Evolutionary conservation across 495 filamentous ascomycete genomes (phyloP), one percentile per base, ranked within the genome.

Genomic region (Neurospora sp.): DNA sequence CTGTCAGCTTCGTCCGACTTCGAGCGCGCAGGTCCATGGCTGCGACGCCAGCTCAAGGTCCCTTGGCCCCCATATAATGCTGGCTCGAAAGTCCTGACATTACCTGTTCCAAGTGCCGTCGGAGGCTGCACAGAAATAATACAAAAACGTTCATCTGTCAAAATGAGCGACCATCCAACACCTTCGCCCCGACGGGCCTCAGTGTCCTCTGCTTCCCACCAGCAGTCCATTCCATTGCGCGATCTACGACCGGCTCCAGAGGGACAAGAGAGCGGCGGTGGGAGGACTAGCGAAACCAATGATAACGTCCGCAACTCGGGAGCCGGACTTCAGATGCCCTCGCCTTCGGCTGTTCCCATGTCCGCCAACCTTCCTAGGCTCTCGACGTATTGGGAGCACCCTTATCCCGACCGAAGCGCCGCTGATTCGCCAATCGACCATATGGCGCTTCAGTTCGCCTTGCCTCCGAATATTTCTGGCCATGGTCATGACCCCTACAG

Each of bases 141-240:
- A 31, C 53, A 35, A 35, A 31, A 35, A 27, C 12, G 12, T 12
- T 22, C 38, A 71, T 53, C 69, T 27, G 53, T 18, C 76, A 75
- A 71, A 70, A 79, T 78, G 78, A 75, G 73, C 71, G 73, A 75
- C 35, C 76, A 78, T 48, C 37, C 75, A 69, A 70, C 79, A 69
- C 70, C 78, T 65, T 76, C 81, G 22, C 79, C 79, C 69, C 80
- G 79, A 70, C 78, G 79, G 76, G 61, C 74, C 72, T 72, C 76
- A 40, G 71, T 73, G 40, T 38, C 74, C 68, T 53, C 82, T 85
- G 42, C 59, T 31, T 73, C 73, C 45, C 80, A 88, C 40, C 82
- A 87, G 69, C 91, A 93, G 73, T 91, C 91, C 53, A 97, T 97
- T 81, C 93, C 94, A 68, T 84, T 98, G 69, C 91, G 91, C 80